These are phyloP conservation scores for Trichoderma atroviride DNA, from an alignment of 2,329 filamentous ascomycete genomes.

Conservation along the genomic window DNA sequence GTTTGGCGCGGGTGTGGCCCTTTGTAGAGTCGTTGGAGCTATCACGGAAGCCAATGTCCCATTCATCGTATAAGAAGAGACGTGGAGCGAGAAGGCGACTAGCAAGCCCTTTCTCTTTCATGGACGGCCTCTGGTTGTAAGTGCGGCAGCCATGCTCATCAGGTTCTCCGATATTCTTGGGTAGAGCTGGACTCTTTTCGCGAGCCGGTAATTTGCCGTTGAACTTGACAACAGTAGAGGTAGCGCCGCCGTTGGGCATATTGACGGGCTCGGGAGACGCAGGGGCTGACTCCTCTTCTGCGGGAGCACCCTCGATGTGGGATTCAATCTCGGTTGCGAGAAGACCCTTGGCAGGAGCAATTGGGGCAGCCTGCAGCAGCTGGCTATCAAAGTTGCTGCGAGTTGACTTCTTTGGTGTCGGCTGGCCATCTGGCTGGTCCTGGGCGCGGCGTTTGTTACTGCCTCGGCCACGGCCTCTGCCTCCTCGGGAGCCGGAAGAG, in stretches of 20 bases:
- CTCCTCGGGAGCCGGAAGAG: constrained; percentile 35
- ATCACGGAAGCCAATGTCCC: constrained; percentile 63
- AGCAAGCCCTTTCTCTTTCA: constrained; percentile 50
- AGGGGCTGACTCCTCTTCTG: constrained; percentile 42
- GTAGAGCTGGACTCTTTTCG: constrained; percentile 44
- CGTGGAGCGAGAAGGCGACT: constrained; percentile 55
- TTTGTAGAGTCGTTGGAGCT: constrained; percentile 59
- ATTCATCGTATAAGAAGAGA: constrained; percentile 51
- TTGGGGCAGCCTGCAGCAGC: constrained; percentile 33
- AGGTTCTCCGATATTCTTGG: constrained; percentile 48
- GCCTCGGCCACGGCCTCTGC: constrained; percentile 38
- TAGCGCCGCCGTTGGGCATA: constrained; percentile 35
- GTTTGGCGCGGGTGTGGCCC: constrained; percentile 54
- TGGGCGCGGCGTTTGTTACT: constrained; percentile 55
- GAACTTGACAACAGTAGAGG: constrained; percentile 33
- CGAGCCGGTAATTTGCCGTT: constrained; percentile 40
- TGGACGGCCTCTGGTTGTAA: constrained; percentile 45
- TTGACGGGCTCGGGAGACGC: constrained; percentile 41
- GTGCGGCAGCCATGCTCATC: constrained; percentile 57
- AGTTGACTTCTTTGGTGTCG: constrained; percentile 52
- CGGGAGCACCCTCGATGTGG: constrained; percentile 40
- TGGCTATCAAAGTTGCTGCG: constrained; percentile 39
- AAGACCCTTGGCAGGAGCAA: constrained; percentile 42
- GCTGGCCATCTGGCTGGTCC: constrained; percentile 53
- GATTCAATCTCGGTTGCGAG: constrained; percentile 44